A percentile compares a stretch with the other conserved stretches of the same genome.
Evolutionary conservation across 169 alveolate species (phyloP).

Genomic region (Fabrea salina): DNA sequence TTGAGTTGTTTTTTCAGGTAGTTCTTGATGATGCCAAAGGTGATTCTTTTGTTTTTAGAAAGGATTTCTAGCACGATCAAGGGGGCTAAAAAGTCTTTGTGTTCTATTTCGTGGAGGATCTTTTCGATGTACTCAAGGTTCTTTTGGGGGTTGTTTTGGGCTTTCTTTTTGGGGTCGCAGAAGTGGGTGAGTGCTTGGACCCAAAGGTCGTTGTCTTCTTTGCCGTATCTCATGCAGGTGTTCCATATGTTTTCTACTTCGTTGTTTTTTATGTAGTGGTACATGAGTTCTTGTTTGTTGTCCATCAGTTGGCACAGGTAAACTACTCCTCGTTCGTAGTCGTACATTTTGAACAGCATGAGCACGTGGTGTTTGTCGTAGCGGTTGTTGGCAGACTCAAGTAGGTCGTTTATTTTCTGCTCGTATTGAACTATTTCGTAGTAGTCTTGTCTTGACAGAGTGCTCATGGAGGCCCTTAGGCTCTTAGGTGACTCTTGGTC

Average conservation of each 20-base stretch:
- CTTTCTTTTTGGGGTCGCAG: no score
- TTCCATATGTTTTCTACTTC: conserved; percentile 46
- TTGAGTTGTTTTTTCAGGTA: conserved; percentile 53
- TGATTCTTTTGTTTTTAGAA: conserved; percentile 48
- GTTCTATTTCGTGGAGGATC: conserved; percentile 19
- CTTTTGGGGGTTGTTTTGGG: no score
- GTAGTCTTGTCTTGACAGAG: neutral
- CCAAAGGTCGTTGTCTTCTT: conserved; percentile 65
- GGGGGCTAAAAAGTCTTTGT: conserved; percentile 48
- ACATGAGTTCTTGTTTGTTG: conserved; percentile 62
- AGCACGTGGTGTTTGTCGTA: conserved; percentile 67
- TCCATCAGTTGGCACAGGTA: conserved; percentile 50
- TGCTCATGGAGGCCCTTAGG: neutral
- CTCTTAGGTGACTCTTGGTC: neutral
- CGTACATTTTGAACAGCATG: conserved; percentile 63
- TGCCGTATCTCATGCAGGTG: conserved; percentile 49
- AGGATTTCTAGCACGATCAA: conserved; percentile 60
- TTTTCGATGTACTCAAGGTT: conserved; percentile 15
- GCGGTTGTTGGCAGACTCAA: conserved; percentile 34
- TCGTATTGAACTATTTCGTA: conserved; percentile 5
- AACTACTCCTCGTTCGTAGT: conserved; percentile 60
- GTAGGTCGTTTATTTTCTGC: conserved; percentile 35
- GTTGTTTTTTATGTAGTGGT: conserved; percentile 53
- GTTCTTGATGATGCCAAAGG: conserved; percentile 51
- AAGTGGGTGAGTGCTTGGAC: conserved; percentile 37